Evolutionary conservation across 768 basidiomycete genomes (phyloP).

Genomic region (Mycena polygramma): DNA sequence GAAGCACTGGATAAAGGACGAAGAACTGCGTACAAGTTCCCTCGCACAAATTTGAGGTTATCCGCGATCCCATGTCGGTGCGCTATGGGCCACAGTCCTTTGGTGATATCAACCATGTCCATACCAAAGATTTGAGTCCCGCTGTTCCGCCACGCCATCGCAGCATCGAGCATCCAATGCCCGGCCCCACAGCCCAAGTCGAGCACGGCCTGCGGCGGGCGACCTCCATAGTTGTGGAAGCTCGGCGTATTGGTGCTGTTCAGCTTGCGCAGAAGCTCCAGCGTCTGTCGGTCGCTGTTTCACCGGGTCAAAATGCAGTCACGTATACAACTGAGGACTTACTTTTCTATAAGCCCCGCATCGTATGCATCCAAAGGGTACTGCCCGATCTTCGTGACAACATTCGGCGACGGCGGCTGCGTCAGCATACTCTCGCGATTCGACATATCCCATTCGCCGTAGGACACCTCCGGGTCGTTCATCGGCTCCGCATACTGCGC

Average conservation of each 20-base stretch:
- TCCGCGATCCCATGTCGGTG: conserved; percentile 37
- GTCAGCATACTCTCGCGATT: neutral
- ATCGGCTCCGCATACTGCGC: conserved; percentile 5
- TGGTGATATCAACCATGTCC: conserved; percentile 42
- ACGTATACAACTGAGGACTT: neutral
- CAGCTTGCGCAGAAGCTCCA: conserved; percentile 54
- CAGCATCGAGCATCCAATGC: conserved; percentile 64
- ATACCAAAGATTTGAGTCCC: conserved; percentile 55
- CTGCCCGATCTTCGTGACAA: conserved; percentile 36
- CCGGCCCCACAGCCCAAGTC: conserved; percentile 71
- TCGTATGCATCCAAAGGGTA: conserved; percentile 45
- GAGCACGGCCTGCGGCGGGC: conserved; percentile 56
- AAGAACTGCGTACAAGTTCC: conserved; percentile 40
- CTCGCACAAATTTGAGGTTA: conserved; percentile 41
- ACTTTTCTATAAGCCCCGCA: conserved; percentile 39
- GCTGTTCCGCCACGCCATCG: conserved; percentile 57
- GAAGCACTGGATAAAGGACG: neutral
- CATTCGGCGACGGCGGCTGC: conserved; percentile 11
- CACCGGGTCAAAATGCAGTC: neutral
- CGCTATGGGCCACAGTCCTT: conserved; percentile 34
- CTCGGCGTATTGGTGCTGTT: conserved; percentile 45
- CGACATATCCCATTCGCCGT: neutral
- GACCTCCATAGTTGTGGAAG: conserved; percentile 42
- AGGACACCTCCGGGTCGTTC: neutral
- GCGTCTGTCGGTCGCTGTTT: conserved; percentile 58